These are phyloP conservation scores for Ustilago bromivora DNA, from an alignment of 1,284 basidiomycete species.

Conservation along the genomic window DNA sequence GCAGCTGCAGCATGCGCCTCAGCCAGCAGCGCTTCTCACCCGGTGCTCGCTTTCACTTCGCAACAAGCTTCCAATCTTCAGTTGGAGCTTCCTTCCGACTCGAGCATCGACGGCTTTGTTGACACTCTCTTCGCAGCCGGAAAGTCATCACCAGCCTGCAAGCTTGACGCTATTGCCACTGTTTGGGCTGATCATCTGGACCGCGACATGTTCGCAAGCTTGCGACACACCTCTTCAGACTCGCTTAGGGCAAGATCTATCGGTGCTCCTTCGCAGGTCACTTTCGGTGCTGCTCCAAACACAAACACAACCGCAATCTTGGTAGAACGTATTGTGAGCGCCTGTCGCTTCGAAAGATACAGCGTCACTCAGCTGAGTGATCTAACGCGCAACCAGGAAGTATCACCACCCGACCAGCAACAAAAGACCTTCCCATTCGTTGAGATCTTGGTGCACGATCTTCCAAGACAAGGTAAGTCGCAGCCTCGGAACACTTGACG, in stretches of 20 bases:
- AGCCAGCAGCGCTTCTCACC: conserved; percentile 20
- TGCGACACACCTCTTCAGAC: conserved; percentile 29
- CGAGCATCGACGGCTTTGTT: conserved; percentile 21
- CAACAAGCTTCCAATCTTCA: conserved; percentile 18
- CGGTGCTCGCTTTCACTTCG: conserved; percentile 48
- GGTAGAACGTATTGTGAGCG: background rate
- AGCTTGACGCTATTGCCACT: conserved; percentile 27
- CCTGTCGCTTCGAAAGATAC: background rate
- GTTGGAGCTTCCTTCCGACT: conserved; percentile 24
- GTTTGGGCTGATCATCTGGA: conserved; percentile 31
- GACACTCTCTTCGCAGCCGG: conserved; percentile 27
- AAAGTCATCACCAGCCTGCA: conserved; percentile 23
- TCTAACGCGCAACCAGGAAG: background rate
- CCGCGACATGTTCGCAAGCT: conserved; percentile 25
- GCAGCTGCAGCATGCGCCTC: conserved; percentile 31
- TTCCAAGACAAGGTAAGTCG: conserved; percentile 1
- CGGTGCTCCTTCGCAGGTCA: conserved; percentile 46
- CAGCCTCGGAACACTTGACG: background rate
- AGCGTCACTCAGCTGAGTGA: background rate
- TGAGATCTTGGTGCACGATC: background rate
- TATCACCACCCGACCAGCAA: background rate
- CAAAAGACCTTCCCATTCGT: background rate
- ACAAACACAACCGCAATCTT: background rate
- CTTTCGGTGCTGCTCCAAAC: conserved; percentile 28
- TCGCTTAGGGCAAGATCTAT: conserved; percentile 41